Base-by-base conservation (phyloP, 2,329 filamentous ascomycete species). In the Claviceps sp. region DNA sequence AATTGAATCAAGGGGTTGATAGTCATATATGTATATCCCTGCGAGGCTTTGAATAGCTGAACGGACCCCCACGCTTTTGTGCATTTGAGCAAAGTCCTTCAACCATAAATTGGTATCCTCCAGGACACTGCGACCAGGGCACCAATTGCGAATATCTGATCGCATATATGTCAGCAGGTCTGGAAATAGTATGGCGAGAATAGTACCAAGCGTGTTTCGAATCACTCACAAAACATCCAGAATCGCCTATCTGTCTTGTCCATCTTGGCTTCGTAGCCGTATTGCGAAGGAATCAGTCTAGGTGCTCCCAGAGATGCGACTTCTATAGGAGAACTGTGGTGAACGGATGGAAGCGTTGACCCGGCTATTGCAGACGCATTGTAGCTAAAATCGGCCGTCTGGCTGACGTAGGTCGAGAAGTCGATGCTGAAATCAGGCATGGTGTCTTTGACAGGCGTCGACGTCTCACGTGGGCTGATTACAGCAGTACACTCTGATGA, bases 1-100 rank as follows among this genome's bases (percentile, higher is more conserved):
- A 13, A 71, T 57, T 5, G 54, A 54, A 8, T 66, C 61, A 30
- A 62, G 57, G 1, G 67, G 68, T 16, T 64, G 52, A 38, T 70
- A 71, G 52, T 71, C 69, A 52, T 70, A 68, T 5, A 71, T 66
- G 34, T 71, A 71, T 1, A 70, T 64, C 1, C 68, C 68, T 2
- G 68, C 67, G 2, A 71, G 59, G 22, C 68, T 68, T 44, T 69
- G 65, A n/a, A 71, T 69, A 5, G 69, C 69, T 26, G 62, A 59
- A 3, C 61, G 57, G 8, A 71, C 65, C 19, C 67, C 67, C 14
- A 58, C 53, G 26, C 61, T 62, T 24, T 64, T 60, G 22, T 67
- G 64, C 65, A 70, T 68, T n/a, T 62, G 60, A 5, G 66, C 67
- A 47, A 71, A 68, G 43, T 71, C 67, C 10, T 61, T 62, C 16